Conservation (phyloP, 2,329 filamentous ascomycete genomes). For the Trichoderma polysporum region DNA sequence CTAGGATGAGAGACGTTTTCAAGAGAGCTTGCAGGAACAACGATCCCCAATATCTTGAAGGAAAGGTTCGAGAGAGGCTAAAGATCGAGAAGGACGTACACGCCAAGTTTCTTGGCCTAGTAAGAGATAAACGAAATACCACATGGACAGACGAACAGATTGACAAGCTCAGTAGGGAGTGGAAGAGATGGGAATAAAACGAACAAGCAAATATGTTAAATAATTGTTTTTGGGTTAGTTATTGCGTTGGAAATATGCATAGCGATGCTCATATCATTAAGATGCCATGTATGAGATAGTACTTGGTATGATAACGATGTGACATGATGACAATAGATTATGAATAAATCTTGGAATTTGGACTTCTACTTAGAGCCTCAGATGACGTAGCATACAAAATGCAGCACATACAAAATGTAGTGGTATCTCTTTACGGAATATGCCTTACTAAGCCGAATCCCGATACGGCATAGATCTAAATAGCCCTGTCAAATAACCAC, state of each 20-base stretch:
- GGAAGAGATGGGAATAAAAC: conserved; percentile 56
- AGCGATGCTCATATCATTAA: conserved; percentile 4
- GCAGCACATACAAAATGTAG: no score
- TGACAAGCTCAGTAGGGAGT: conserved; percentile 54
- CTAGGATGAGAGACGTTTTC: conserved; percentile 75
- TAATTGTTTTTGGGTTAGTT: neutral
- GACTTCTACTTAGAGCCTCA: neutral
- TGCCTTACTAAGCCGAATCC: neutral
- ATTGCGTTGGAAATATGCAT: conserved; percentile 3
- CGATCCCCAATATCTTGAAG: conserved; percentile 63
- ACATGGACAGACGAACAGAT: conserved; percentile 44
- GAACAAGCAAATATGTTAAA: neutral
- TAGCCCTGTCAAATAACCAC: neutral
- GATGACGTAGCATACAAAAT: neutral
- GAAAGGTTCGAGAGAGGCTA: conserved; percentile 57
- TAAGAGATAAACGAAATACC: conserved; percentile 36
- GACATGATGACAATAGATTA: conserved; percentile 5
- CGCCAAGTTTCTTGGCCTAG: conserved; percentile 49
- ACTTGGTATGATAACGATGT: neutral
- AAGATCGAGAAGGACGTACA: conserved; percentile 60
- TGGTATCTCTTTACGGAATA: neutral
- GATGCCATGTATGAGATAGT: neutral
- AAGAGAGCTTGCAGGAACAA: conserved; percentile 62
- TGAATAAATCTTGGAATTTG: neutral
- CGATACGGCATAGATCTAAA: neutral